Evolutionary conservation across 345 rosid species (phyloP).

Genomic region (Aquilaria sinensis): DNA sequence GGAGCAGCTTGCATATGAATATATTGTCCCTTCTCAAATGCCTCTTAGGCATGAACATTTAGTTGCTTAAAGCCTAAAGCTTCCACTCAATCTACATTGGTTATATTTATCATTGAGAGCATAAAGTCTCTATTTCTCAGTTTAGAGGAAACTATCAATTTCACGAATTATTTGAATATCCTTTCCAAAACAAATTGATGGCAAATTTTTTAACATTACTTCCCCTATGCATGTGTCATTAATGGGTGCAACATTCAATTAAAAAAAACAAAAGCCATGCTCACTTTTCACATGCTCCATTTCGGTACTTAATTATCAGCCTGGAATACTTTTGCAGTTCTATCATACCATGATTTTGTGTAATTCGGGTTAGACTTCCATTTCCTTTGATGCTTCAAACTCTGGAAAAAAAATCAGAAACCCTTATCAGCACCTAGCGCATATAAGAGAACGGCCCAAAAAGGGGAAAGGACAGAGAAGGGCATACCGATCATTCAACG

Average conservation of each 20-base stretch:
- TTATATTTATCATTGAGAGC: conserved; percentile 10
- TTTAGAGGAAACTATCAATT: too few relatives aligned
- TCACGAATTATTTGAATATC: too few relatives aligned
- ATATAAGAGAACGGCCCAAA: not conserved
- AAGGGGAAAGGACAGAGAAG: not conserved
- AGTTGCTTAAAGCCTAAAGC: conserved; percentile 68
- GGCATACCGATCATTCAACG: conserved; percentile 40
- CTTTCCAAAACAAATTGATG: too few relatives aligned
- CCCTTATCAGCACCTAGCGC: too few relatives aligned
- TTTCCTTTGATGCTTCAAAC: conserved; percentile 84
- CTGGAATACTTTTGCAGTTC: conserved; percentile 63
- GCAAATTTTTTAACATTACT: too few relatives aligned
- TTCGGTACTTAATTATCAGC: conserved; percentile 66
- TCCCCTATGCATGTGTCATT: too few relatives aligned
- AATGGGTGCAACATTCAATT: too few relatives aligned
- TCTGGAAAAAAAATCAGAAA: conserved; percentile 17
- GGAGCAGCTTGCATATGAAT: conserved; percentile 78
- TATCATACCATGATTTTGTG: conserved; percentile 68
- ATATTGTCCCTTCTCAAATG: conserved; percentile 71
- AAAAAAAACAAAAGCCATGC: conserved; percentile 2
- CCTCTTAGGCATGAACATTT: conserved; percentile 54
- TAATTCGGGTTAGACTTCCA: conserved; percentile 80
- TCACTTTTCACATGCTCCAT: conserved; percentile 76
- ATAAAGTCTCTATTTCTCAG: too few relatives aligned
- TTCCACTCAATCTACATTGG: conserved; percentile 59